Evolutionary conservation across 2,329 filamentous ascomycete species (phyloP), one percentile per base, ranked within the genome.

Genomic region (Pseudogymnoascus sp.): DNA sequence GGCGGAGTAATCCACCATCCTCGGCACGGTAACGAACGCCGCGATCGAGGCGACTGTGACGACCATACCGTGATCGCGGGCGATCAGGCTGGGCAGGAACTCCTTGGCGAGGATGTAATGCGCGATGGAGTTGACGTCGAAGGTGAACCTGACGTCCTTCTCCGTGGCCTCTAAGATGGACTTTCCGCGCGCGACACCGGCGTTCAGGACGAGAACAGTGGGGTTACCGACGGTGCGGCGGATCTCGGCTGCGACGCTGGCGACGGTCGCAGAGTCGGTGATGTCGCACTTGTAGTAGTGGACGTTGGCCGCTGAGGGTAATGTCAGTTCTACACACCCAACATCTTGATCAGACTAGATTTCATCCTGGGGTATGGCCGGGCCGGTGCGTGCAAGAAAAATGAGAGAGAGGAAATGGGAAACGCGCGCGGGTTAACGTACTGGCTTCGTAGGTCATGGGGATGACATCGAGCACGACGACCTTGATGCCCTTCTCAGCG

Each of bases 201-300:
- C 88, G 71, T 90, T 90, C 77, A 90, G 89, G 77, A 90, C 87
- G 3, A 92, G 78, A 66, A 92, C 78, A 0, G 87, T 90, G 0
- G 88, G 89, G 60, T 83, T 71, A 64, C 88, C 88, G 64, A 90
- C 77, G 11, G 81, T 73, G 31, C 75, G 73, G 62, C 83, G 80
- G 70, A 91, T 81, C 4, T 77, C 71, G 11, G 78, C 70, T 0
- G 85, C 86, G 5, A 81, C 80, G 2, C 76, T 73, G 6, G 79
- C 72, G 68, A 90, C 81, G 37, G 78, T 79, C 13, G 79, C 71
- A 3, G 83, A 77, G 0, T 82, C 86, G 60, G 85, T 85, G 68
- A 92, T 83, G 74, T 93, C 88, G 77, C 86, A 89, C 68, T 86
- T 77, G 77, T 86, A 90, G 77, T 85, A 88, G 73, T 83, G 79